Base-by-base conservation (phyloP, 1,284 basidiomycete genomes). In the Puccinia hordei region DNA sequence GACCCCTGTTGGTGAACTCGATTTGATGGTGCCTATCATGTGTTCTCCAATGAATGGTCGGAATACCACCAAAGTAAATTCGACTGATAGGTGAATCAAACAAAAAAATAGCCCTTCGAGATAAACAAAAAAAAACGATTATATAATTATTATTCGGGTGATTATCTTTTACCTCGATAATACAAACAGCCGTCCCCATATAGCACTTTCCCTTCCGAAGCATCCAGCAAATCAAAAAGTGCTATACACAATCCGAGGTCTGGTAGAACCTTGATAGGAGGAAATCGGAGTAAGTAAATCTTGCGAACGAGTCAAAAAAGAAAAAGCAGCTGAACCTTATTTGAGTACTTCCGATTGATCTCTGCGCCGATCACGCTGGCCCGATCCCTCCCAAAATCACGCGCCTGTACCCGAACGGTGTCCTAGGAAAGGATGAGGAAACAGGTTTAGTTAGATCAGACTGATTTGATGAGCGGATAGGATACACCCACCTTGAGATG, bases 151-250 rank as follows among this genome's bases (percentile, higher is more conserved):
- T 59, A 33, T 13, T n/a, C 8, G 6, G 22, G 12, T 51, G 17
- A 22, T 9, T 24, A 24, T 55, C 19, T 2, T 55, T 65, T 44
- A 80, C 79, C 79, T 68, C 44, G 59, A 27, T 80, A 72, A 46
- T 80, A 80, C 10, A 80, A 55, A 38, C 79, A 80, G 27, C 79
- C 79, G 53, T 80, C 79, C 13, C 79, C 79, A 35, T 80, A 80
- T 0, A 80, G 79, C 17, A 80, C 72, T 35, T 80, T 80, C 0
- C 79, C 79, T 61, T 80, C 79, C 15, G 71, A 73, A 41, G 72
- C 79, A 68, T 49, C 38, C 33, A 80, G 30, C 24, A 80, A 35
- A 41, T 80, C 71, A 27, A 80, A 73, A 1, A 80, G n/a, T 4
- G 59, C 69, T 22, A 80, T 57, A 35, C 79, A 80, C 24, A 80